Evolutionary conservation across 2,329 filamentous ascomycete species (phyloP), one percentile per base, ranked within the genome.

Genomic region (Neoscytalidium dimidiatum): DNA sequence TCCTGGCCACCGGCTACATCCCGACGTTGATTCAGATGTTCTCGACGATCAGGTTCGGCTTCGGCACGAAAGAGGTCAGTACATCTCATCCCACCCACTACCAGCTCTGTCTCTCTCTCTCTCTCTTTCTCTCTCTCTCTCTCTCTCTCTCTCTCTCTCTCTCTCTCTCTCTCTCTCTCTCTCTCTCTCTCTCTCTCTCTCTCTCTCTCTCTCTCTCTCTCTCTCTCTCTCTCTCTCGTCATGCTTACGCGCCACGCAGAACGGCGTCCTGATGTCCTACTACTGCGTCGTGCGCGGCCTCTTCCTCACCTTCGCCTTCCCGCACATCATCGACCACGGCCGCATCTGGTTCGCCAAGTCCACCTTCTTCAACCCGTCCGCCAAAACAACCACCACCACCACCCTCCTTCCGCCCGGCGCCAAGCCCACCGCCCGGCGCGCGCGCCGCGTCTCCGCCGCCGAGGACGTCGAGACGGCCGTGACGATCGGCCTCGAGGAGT

Each of bases 1-100:
- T 91, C 71, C 80, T 91, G 1, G 88, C 89, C 0, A 91, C 89
- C 0, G 88, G 87, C 1, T 92, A 90, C 64, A 88, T 89, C 0
- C 86, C 87, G 0, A 80, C 86, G 0, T 77, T 92, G 11, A 74
- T 83, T 0, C 81, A 83, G 63, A 80, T 83, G 77, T 83, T 81
- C 68, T 74, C 79, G 4, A 82, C 81, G 0, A 77, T 81, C 28
- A 72, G 77, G 2, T 81, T 82, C 65, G 73, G 72, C 6, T 83
- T 83, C 62, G 77, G 77, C 3, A 79, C 80, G 0, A 77, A 71
- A 8, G 78, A 79, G 51, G 51, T 56, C 19, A 2, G 19, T 1
- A 19, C 4, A n/a, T 4, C 38, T 17, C 38, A 17, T 43, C 38
- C 17, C 31, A 43, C 38, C 9, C 4, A 17, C 43, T 23, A 4